Conservation (phyloP, 352 stramenopile species). For the Phytophthora capsici region DNA sequence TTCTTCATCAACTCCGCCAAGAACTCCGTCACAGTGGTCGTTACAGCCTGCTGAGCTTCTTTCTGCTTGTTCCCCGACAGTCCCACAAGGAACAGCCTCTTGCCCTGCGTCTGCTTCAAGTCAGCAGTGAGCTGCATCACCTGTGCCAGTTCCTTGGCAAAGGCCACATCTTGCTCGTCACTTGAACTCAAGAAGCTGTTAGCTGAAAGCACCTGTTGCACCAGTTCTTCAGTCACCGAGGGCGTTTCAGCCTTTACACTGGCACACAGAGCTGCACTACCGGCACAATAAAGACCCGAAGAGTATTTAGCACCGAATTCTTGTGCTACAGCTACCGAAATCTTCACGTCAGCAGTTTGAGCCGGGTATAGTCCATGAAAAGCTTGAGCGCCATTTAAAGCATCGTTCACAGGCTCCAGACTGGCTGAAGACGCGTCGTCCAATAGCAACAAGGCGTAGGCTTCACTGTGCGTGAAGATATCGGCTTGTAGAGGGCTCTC, state of each 20-base stretch:
- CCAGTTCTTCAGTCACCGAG: constrained; percentile 8
- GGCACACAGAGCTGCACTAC: constrained; percentile 35
- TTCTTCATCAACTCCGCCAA: constrained; percentile 46
- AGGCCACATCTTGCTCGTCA: constrained; percentile 36
- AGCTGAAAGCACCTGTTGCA: constrained; percentile 31
- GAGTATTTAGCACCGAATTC: constrained; percentile 29
- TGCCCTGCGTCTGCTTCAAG: constrained; percentile 25
- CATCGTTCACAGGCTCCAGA: constrained; percentile 30
- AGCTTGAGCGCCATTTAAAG: constrained; percentile 12
- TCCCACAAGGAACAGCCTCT: constrained; percentile 47
- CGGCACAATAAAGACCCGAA: constrained; percentile 35
- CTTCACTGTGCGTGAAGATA: constrained; percentile 43
- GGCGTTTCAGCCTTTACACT: constrained; percentile 16
- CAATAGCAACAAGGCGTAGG: constrained; percentile 46
- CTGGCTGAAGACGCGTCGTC: constrained; percentile 24
- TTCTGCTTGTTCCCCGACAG: constrained; percentile 40
- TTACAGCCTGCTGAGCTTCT: constrained; percentile 31
- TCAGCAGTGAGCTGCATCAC: constrained; percentile 35
- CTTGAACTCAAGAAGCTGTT: constrained; percentile 37
- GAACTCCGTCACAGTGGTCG: constrained; percentile 41
- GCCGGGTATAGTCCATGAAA: constrained; percentile 47
- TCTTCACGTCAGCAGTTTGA: constrained; percentile 17
- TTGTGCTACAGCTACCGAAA: constrained; percentile 37
- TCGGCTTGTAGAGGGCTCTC: constrained; percentile 50
- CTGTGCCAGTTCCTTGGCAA: constrained; percentile 43